phyloP scores from a whole-genome alignment of 2,329 filamentous ascomycete genomes.

The Aspergillus nomiae region DNA sequence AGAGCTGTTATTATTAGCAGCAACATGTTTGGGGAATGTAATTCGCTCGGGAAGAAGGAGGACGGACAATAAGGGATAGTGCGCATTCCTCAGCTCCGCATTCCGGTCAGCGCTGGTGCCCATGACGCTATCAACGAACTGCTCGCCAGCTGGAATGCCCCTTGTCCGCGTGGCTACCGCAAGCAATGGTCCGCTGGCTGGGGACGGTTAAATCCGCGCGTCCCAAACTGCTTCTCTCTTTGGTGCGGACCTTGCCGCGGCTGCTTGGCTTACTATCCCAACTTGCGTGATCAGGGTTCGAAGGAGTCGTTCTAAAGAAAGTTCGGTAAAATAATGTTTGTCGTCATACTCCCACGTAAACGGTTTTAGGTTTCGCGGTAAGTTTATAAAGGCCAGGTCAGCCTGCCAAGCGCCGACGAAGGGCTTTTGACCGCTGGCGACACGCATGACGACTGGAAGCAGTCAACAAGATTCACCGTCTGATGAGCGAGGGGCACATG shows the following conservation, averaged over 20 bases:
- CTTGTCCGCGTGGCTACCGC: not conserved
- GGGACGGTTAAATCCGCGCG: not conserved
- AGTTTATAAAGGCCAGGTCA: not conserved
- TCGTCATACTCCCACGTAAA: not conserved
- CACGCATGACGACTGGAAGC: not conserved
- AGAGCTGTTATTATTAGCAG: not conserved
- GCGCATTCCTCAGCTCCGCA: conserved; percentile 3
- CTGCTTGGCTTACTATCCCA: not conserved
- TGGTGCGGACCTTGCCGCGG: not conserved
- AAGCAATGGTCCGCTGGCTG: not conserved
- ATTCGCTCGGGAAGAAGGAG: not conserved
- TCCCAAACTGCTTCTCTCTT: not conserved
- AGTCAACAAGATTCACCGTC: not conserved
- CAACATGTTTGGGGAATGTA: not conserved
- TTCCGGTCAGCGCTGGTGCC: not conserved
- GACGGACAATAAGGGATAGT: not conserved
- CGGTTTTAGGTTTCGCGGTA: not conserved
- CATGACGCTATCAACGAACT: not conserved
- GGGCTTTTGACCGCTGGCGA: not conserved
- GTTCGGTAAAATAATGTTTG: not conserved
- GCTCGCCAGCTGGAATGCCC: not conserved
- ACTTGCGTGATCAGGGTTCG: not conserved
- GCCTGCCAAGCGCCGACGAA: not conserved
- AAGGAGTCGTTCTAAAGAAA: not conserved
- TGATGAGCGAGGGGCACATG: not conserved